phyloP scores from a whole-genome alignment of 2,329 filamentous ascomycete species.

The Colletotrichum nymphaeae region DNA sequence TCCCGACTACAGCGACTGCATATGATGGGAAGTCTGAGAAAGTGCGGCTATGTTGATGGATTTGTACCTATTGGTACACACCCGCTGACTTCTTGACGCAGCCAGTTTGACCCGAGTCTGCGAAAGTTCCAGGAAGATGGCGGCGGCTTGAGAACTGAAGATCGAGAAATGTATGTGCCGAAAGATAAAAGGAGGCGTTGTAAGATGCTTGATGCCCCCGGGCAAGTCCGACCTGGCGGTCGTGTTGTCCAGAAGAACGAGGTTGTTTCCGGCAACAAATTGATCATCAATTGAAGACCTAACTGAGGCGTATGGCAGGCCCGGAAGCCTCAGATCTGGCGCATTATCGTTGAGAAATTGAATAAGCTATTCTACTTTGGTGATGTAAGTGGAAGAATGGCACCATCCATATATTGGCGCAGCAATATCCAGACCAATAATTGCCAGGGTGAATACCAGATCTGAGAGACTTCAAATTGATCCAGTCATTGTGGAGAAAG shows the following conservation, averaged over 20 bases:
- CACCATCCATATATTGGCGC: too few species aligned
- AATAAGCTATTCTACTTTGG: background rate
- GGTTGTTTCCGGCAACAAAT: background rate
- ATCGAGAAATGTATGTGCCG: background rate
- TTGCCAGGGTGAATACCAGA: too few species aligned
- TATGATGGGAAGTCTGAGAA: conserved; percentile 48
- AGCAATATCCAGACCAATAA: too few species aligned
- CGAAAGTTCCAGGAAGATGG: too few species aligned
- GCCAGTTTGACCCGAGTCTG: too few species aligned
- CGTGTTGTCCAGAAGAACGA: conserved; percentile 10
- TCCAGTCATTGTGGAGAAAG: too few species aligned
- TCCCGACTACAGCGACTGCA: conserved; percentile 53
- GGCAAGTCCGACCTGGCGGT: background rate
- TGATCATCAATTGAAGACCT: conserved; percentile 2
- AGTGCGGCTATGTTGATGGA: too few species aligned
- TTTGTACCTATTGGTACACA: too few species aligned
- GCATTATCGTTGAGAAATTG: background rate
- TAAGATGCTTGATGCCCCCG: background rate
- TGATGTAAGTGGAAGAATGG: background rate
- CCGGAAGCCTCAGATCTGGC: background rate
- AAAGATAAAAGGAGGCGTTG: background rate
- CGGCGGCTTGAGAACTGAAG: background rate
- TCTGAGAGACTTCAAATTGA: too few species aligned
- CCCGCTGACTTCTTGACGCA: too few species aligned
- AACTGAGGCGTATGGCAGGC: background rate